phyloP scores from a whole-genome alignment of 2,329 filamentous ascomycete species.

The Leptographium procerum region DNA sequence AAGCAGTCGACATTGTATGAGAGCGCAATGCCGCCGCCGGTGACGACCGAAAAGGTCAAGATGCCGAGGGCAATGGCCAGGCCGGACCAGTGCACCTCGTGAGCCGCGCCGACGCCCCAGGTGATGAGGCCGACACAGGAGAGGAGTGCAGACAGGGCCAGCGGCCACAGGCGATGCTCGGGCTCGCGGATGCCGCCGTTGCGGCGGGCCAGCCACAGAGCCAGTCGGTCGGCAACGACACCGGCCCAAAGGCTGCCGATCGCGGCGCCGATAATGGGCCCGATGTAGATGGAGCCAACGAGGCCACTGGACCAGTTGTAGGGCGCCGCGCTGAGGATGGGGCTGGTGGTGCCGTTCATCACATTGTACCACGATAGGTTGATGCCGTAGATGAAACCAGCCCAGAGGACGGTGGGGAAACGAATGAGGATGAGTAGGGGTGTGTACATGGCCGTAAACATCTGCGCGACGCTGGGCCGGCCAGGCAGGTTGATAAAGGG shows the following conservation, averaged over 20 bases:
- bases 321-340: constrained; percentile 12
- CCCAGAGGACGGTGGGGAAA: constrained; percentile 10
- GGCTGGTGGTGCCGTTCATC: constrained; percentile 15
- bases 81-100: constrained; percentile 29
- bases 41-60: constrained; percentile 25
- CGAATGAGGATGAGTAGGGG: constrained; percentile 5
- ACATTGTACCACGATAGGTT: constrained; percentile 19
- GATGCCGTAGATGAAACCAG: constrained; percentile 17
- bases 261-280: constrained; percentile 13
- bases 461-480: constrained; percentile 12
- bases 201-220: constrained; percentile 23
- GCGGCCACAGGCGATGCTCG: constrained; percentile 19
- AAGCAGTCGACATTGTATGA: constrained; percentile 31
- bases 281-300: constrained; percentile 14
- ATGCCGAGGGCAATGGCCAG: constrained; percentile 28
- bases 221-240: constrained; percentile 12
- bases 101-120: constrained; percentile 36
- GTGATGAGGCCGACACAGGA: constrained; percentile 27
- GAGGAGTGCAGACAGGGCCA: constrained; percentile 11
- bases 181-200: constrained; percentile 26
- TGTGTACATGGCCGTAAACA: constrained; percentile 11
- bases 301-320: constrained; percentile 14
- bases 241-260: constrained; percentile 14
- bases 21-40: constrained; percentile 27
- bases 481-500: constrained; percentile 7